phyloP scores from a whole-genome alignment of 2,329 filamentous ascomycete genomes.

The Curvularia eragrostidis region DNA sequence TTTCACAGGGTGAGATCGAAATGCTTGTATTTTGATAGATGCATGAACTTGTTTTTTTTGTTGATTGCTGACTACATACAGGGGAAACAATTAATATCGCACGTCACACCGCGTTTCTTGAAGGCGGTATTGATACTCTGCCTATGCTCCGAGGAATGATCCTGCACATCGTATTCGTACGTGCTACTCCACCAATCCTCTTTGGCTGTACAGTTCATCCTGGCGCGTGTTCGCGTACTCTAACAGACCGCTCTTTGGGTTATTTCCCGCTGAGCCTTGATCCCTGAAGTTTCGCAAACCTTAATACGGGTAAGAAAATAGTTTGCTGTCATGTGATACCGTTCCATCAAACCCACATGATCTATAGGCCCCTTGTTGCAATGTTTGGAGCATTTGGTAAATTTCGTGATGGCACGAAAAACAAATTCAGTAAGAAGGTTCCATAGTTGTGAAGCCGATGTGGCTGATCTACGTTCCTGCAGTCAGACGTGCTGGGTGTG shows the following conservation, averaged over 20 bases:
- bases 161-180: background rate
- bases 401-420: background rate
- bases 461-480: background rate
- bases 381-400: background rate
- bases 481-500: background rate
- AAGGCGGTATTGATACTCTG: background rate
- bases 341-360: background rate
- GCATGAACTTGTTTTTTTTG: too few species aligned
- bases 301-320: background rate
- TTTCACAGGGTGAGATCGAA: too few species aligned
- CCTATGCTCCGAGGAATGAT: background rate
- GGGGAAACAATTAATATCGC: too few species aligned
- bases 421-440: too few species aligned
- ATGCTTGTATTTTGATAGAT: too few species aligned
- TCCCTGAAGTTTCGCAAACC: background rate
- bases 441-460: too few species aligned
- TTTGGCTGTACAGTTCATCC: background rate
- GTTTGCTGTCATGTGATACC: background rate
- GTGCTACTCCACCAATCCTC: background rate
- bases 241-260: too few species aligned
- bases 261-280: too few species aligned
- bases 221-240: background rate
- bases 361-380: background rate
- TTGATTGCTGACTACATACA: too few species aligned
- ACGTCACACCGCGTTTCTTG: background rate